These are phyloP conservation scores for Phytophthora ohioensis DNA, from an alignment of 352 stramenopile species.

Conservation along the genomic window DNA sequence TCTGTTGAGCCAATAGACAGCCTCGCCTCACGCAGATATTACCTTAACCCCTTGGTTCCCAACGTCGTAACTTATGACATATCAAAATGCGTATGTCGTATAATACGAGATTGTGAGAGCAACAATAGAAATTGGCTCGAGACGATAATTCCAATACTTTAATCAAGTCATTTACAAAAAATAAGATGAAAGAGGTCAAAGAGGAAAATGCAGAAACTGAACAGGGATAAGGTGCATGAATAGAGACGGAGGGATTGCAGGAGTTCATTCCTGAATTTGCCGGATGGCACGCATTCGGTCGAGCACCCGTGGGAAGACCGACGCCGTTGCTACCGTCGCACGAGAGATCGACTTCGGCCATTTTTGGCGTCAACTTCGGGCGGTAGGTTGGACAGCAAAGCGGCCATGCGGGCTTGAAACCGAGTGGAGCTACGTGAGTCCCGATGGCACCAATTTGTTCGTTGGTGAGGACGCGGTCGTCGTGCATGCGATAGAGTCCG, in stretches of 20 bases:
- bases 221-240: background rate
- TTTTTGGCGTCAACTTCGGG: constrained; percentile 21
- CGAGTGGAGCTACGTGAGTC: constrained; percentile 11
- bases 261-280: constrained; percentile 27
- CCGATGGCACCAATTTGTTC: background rate
- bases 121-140: background rate
- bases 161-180: background rate
- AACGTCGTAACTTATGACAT: no score
- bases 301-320: constrained; percentile 7
- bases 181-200: background rate
- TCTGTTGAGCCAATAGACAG: no score
- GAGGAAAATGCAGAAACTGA: background rate
- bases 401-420: background rate
- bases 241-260: background rate
- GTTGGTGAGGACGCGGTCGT: constrained; percentile 22
- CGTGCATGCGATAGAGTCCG: constrained; percentile 5
- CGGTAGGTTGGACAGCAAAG: constrained; percentile 17
- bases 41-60: no score
- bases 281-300: constrained; percentile 23
- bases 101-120: background rate
- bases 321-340: background rate
- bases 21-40: no score
- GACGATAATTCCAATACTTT: background rate
- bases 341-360: constrained; percentile 25
- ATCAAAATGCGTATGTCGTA: no score